Evolutionary conservation across 805 yeast genomes (phyloP), one percentile per base, ranked within the genome.

Genomic region (Lipomyces kockii): DNA sequence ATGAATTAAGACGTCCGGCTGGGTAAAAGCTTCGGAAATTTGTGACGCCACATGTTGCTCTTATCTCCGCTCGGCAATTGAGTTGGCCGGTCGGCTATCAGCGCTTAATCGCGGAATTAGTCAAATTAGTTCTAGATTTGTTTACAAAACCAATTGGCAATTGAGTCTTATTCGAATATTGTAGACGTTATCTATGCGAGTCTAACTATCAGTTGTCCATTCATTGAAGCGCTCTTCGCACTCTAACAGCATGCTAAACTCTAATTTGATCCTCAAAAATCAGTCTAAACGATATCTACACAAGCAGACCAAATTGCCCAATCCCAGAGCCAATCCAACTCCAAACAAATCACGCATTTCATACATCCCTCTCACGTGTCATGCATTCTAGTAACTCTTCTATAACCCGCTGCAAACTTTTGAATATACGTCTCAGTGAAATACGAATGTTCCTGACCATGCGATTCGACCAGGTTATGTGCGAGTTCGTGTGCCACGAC

Each of bases 401-500:
- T 55, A 67, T 69, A 69, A 25, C 61, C 61, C 12, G 55, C 67
- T 2, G 71, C 69, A 68, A 69, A 75, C 37, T 60, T 65, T 20
- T 71, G 75, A 68, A 80, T 71, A 54, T 74, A 74, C 7, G 76
- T 71, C 67, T 80, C 83, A 1, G 79, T 69, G 59, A 72, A 76
- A 58, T 68, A 78, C 5, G 80, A 76, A 64, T 80, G 83, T 43
- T 66, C 64, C 27, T 76, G 74, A 14, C 81, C 81, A 68, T 80
- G 83, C 12, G 73, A 65, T 3, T 68, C 14, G 7, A 70, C 78
- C 46, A 79, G 55, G 62, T 80, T 80, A 67, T 80, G 83, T 9
- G 83, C 83, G 62, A 80, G 68, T 63, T 80, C 83, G 60, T 80
- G 83, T 0, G 82, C 81, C 68, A 77, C 71, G 7, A 78, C 74